Evolutionary conservation across 2,329 filamentous ascomycete species (phyloP), one percentile per base, ranked within the genome.

Genomic region (Aureobasidium mangrovei): DNA sequence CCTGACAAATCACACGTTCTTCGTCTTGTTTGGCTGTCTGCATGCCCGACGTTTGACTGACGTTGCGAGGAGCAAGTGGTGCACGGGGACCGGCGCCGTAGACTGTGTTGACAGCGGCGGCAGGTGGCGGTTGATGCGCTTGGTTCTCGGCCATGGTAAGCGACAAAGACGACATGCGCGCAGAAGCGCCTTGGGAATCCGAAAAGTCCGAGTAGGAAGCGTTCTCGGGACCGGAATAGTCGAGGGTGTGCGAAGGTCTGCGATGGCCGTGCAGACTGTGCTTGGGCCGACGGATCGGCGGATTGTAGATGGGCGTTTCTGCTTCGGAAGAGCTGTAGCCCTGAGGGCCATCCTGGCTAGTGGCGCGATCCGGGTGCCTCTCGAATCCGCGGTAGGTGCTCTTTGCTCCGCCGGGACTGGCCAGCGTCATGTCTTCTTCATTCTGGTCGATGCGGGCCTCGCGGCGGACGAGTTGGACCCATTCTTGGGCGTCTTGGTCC

Each of bases 1-100:
- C 91, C 66, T 97, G 90, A 79, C 88, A 95, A 42, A 97, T 80
- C n/a, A 97, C 85, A 28, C 91, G 85, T 67, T 95, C 91, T 0
- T 85, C 83, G 59, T 93, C 88, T 54, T 78, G 74, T 53, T 85
- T 77, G 39, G 40, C 45, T 7, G 47, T 76, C 39, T 70, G 72
- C 29, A 71, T 55, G 31, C 72, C 81, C 62, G 83, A 85, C 49
- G 78, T 69, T 63, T 88, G 84, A 66, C 81, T 86, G 7, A 74
- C 65, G 52, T 84, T 86, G 43, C 80, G 76, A 10, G 57, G 52
- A 10, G 60, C 61, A 47, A 63, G 59, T 4, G 60, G 56, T 35
- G 64, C 62, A 31, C 63, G 57, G 7, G 53, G 55, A 2, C 61
- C 57, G 48, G 38, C 64, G 56, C 44, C 66, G 41, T 68, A 68